A percentile compares a stretch with the other conserved stretches of the same genome.
These are phyloP conservation scores for Xerocomellus amylosporus DNA, from an alignment of 768 basidiomycete species.

Conservation along the genomic window DNA sequence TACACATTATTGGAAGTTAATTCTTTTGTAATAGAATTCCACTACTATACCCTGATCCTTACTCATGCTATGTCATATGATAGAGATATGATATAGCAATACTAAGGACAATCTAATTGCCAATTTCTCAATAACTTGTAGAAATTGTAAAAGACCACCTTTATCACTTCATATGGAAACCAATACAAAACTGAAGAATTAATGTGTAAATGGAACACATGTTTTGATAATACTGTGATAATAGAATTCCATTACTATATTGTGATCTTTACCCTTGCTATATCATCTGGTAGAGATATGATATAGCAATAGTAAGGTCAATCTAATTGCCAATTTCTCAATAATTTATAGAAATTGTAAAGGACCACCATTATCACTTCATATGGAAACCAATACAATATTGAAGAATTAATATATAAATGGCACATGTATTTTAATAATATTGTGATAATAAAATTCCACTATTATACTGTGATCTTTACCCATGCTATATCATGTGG, in stretches of 20 bases:
- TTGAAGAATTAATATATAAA: background rate
- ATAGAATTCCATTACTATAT: background rate
- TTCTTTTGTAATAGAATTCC: background rate
- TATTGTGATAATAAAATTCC: background rate
- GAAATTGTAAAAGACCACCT: background rate
- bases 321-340: conserved; percentile 18
- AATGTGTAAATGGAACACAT: background rate
- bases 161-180: background rate
- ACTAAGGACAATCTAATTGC: conserved; percentile 12
- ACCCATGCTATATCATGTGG: background rate
- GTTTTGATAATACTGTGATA: background rate
- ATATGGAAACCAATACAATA: background rate
- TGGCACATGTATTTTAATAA: background rate
- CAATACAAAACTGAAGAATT: background rate
- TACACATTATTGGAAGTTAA: background rate
- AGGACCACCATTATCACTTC: background rate
- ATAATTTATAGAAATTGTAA: background rate
- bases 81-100: no score
- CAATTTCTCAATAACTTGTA: conserved; percentile 5
- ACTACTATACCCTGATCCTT: background rate
- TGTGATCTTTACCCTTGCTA: background rate
- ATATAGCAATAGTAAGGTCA: background rate
- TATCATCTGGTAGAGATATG: background rate
- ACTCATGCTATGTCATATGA: no score
- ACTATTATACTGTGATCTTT: background rate